These are phyloP conservation scores for Podila minutissima DNA, from an alignment of 192 early-diverging fungal genomes.

Conservation along the genomic window DNA sequence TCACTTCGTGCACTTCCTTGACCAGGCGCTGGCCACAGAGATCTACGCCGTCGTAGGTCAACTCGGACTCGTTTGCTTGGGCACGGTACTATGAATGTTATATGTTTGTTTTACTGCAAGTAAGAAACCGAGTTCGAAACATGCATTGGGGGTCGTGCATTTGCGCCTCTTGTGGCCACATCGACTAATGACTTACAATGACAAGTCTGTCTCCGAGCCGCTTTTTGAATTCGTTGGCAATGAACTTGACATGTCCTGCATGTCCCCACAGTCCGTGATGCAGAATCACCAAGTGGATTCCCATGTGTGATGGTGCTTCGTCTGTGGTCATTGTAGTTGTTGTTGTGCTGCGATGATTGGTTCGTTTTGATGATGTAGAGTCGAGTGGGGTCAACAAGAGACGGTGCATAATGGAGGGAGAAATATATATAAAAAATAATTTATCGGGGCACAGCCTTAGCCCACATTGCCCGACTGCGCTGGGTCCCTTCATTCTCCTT, in stretches of 20 bases:
- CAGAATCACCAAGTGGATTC: conserved; percentile 66
- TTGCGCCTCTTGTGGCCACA: too few species aligned
- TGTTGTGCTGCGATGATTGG: not conserved
- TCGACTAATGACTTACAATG: conserved; percentile 5
- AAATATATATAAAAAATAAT: too few species aligned
- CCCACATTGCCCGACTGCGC: not conserved
- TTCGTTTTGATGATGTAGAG: not conserved
- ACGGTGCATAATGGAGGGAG: not conserved
- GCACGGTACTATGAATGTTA: conserved; percentile 53
- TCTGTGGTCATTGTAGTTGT: not conserved
- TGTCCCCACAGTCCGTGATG: conserved; percentile 76
- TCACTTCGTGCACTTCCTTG: conserved; percentile 50
- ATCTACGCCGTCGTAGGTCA: conserved; percentile 67
- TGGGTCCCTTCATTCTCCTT: not conserved
- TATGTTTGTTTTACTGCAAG: not conserved
- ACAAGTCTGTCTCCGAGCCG: conserved; percentile 23
- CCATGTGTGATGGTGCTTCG: not conserved
- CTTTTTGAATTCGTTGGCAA: conserved; percentile 54
- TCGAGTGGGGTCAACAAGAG: not conserved
- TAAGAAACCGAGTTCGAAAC: not conserved
- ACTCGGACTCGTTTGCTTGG: conserved; percentile 54
- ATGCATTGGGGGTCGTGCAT: not conserved
- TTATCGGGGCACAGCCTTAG: not conserved
- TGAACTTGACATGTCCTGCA: conserved; percentile 55
- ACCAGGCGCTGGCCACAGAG: conserved; percentile 62